Conservation (phyloP, 345 rosid genomes). For the Brassica napus region Da-Ae NC_063435.1:27476001-27476500, state of each 20-base stretch:
- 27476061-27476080: neutral
- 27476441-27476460: too few species aligned
- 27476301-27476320: neutral
- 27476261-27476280: neutral
- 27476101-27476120: neutral
- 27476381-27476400: neutral
- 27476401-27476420: neutral
- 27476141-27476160: constrained; percentile 11
- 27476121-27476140: neutral
- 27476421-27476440: too few species aligned
- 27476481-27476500: too few species aligned
- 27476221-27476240: neutral
- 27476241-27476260: neutral
- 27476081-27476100: constrained; percentile 16
- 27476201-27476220: neutral
- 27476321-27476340: neutral
- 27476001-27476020: constrained; percentile 13
- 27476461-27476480: too few species aligned
- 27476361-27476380: neutral
- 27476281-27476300: neutral
- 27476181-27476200: neutral
- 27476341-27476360: neutral
- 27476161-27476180: neutral
- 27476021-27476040: neutral
- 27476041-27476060: neutral